Evolutionary conservation across 2,329 filamentous ascomycete genomes (phyloP).

Genomic region (Tolypocladium inflatum): DNA sequence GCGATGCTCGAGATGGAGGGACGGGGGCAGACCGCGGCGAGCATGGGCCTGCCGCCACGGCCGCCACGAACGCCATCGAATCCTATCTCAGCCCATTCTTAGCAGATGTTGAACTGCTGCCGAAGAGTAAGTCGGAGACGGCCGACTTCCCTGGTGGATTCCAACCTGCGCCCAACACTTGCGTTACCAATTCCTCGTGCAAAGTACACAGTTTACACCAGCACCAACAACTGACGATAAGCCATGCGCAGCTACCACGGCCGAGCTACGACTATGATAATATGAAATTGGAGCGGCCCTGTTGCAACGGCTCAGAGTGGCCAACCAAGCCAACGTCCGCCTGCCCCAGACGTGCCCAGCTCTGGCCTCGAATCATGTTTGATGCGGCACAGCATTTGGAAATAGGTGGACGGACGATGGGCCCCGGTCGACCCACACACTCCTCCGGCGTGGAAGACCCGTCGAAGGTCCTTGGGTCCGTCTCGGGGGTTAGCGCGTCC

Average conservation of each 20-base stretch:
- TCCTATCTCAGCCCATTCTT: neutral
- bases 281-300: neutral
- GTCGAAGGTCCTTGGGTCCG: neutral
- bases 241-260: neutral
- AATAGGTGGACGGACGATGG: neutral
- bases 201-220: neutral
- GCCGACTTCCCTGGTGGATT: too few species aligned
- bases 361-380: neutral
- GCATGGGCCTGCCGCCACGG: neutral
- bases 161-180: too few species aligned
- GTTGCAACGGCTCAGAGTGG: neutral
- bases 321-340: neutral
- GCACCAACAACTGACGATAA: neutral
- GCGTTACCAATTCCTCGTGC: too few species aligned
- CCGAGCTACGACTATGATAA: neutral
- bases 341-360: neutral
- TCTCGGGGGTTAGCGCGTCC: neutral
- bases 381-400: neutral
- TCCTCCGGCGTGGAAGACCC: neutral
- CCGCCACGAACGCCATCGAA: neutral
- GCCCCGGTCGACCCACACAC: neutral
- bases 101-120: neutral
- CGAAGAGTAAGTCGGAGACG: too few species aligned
- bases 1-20: neutral
- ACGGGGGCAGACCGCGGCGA: neutral